Evolutionary conservation across 2,329 filamentous ascomycete genomes (phyloP).

Genomic region (Botrytis cinerea): DNA sequence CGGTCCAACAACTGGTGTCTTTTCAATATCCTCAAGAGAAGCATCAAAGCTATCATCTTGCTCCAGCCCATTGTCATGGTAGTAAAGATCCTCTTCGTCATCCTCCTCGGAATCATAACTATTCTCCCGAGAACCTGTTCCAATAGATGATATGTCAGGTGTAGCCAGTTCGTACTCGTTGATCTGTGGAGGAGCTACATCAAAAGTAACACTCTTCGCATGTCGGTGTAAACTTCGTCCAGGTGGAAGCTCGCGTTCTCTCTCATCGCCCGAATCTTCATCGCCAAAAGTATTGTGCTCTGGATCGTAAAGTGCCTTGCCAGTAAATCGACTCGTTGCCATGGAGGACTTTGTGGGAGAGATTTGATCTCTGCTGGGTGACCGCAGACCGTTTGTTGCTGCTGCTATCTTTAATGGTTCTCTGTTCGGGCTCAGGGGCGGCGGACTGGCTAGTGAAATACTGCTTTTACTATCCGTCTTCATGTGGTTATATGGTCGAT

Average conservation of each 20-base stretch:
- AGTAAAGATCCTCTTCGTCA: constrained; percentile 65
- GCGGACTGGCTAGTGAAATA: constrained; percentile 58
- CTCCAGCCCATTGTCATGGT: constrained; percentile 56
- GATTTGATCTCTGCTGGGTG: constrained; percentile 67
- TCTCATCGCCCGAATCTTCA: constrained; percentile 61
- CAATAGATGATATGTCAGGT: constrained; percentile 89
- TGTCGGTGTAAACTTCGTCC: constrained; percentile 75
- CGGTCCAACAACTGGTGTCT: constrained; percentile 95
- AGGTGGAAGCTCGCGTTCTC: constrained; percentile 59
- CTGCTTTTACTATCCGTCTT: constrained; percentile 61
- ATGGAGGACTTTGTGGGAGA: constrained; percentile 92
- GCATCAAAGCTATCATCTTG: constrained; percentile 89
- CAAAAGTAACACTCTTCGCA: constrained; percentile 96
- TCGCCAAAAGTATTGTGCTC: constrained; percentile 69
- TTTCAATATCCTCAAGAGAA: constrained; percentile 91
- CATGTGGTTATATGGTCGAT: constrained; percentile 47
- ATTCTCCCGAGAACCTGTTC: constrained; percentile 85
- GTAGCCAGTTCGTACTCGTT: constrained; percentile 99
- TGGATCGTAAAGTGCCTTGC: constrained; percentile 62
- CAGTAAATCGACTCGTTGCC: constrained; percentile 66
- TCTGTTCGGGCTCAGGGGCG: constrained; percentile 35
- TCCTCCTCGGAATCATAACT: constrained; percentile 87
- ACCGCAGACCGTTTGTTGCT: constrained; percentile 38
- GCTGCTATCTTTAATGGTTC: constrained; percentile 45
- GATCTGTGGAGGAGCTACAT: constrained; percentile 87